Evolutionary conservation across 495 filamentous ascomycete species (phyloP), one percentile per base, ranked within the genome.

Genomic region (Margaritispora aquatica): DNA sequence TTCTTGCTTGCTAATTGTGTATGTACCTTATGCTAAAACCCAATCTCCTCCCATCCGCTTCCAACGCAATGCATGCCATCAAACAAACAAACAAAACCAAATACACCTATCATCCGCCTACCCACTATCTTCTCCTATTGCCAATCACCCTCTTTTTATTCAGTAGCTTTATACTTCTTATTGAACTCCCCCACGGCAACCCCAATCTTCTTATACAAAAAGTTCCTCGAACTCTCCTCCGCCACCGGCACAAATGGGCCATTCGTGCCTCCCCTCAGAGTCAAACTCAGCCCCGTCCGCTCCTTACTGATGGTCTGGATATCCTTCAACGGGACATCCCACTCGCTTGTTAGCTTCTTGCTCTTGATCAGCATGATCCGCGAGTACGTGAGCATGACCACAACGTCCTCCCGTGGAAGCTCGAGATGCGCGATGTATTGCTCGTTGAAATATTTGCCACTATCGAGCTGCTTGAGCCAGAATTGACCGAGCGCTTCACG

Each of bases 271-370:
- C 91, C 92, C 62, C 96, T 88, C 61, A 97, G 74, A 44, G 88
- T 85, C 60, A 97, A 81, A 51, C 87, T 89, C 77, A 98, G 84
- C 8, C 94, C 94, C 11, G 95, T 98, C 59, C 94, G 76, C 77
- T 98, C 94, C 75, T 97, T 98, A 26, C 86, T 87, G 58, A 98
- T 97, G 0, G 91, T 96, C 80, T 97, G 92, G 36, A 98, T 85
- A 66, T 98, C 93, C 64, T 94, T 96, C 51, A 98, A 76, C 27
- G 89, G 88, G 23, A 97, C 89, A 65, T 97, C 93, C 94, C 94
- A 98, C 71, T 97, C 92, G 31, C 83, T 90, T 61, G 82, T 81
- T 64, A 98, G 76, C 70, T 84, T 87, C 71, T 94, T 87, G 26
- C 84, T 87, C 65, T 90, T 82, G 61, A 98, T 86, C 23, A 97